Evolutionary conservation across 495 filamentous ascomycete species (phyloP), one percentile per base, ranked within the genome.

Genomic region (Talaromyces stipitatus): DNA sequence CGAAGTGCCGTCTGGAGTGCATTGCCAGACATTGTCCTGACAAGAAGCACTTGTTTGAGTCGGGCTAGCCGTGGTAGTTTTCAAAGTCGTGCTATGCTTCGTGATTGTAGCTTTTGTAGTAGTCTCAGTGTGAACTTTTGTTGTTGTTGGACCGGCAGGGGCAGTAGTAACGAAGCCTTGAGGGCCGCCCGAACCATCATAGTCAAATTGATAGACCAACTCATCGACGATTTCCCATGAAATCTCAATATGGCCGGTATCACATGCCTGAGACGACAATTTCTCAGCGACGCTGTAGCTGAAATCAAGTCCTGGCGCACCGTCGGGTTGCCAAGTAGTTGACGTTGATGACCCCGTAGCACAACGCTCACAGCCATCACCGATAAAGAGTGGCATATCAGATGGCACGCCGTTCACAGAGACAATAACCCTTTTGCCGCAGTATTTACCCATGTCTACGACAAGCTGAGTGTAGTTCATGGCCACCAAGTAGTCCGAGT

Each of bases 321-420:
- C 52, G n/a, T 22, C 33, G 6, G 52, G 8, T 9, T 56, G 41
- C 60, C 56, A 61, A 18, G 18, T 33, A 33, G 38, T 46, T 30
- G 20, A 41, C 7, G 23, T 26, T 8, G 50, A 32, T 27, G 51
- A 30, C 24, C 60, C 57, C 11, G 11, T 36, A n/a, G 50, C 53
- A 24, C 60, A 62, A 30, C 60, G 56, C 48, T 52, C n/a, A 18
- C 60, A 62, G 33, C 60, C 60, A 46, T 62, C 60, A 20, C 56
- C 57, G 24, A 62, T 59, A 20, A 62, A 62, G 26, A 62, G 60
- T 16, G 28, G 43, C 29, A 56, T 23, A 32, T 59, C 52, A 8
- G 57, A 59, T n/a, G 27, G 8, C 22, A 56, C 41, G 11, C 60
- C 60, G 26, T 62, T 62, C 22, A 62, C 57, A 8, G 60, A 33